phyloP scores from a whole-genome alignment of 768 basidiomycete species.

The Sistotremastrum niveocremeum region DNA sequence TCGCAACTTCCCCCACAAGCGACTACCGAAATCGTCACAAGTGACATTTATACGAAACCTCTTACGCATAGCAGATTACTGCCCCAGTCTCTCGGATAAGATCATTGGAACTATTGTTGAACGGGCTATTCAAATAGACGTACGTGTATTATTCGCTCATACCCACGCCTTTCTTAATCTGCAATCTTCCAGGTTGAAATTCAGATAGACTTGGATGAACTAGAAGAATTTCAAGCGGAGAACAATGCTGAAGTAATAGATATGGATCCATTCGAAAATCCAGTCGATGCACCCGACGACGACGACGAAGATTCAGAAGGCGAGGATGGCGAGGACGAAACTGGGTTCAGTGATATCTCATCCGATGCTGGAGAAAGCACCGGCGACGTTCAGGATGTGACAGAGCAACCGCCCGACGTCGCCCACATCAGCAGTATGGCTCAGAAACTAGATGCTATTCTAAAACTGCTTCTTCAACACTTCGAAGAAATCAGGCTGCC shows the following conservation, averaged over 20 bases:
- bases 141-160: constrained; percentile 25
- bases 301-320: constrained; percentile 21
- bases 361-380: constrained; percentile 49
- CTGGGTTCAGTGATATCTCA: constrained; percentile 59
- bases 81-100: constrained; percentile 73
- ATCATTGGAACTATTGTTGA: constrained; percentile 82
- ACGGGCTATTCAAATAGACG: constrained; percentile 92
- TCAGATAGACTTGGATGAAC: constrained; percentile 86
- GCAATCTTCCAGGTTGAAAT: constrained; percentile 68
- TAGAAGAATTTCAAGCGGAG: constrained; percentile 50
- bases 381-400: constrained; percentile 23
- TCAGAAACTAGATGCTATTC: constrained; percentile 79
- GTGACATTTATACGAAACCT: constrained; percentile 86
- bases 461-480: constrained; percentile 76
- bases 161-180: neutral
- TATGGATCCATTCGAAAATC: constrained; percentile 76
- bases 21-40: constrained; percentile 67
- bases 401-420: constrained; percentile 41
- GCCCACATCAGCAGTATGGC: constrained; percentile 77
- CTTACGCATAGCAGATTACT: constrained; percentile 71
- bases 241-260: constrained; percentile 53
- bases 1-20: constrained; percentile 85
- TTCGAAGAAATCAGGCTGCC: constrained; percentile 39
- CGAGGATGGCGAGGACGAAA: constrained; percentile 34
- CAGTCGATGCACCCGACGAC: constrained; percentile 53